A percentile compares a stretch with the other conserved stretches of the same genome.
Conservation (phyloP, 495 filamentous ascomycete species). For the Staphylotrichum longicolle region DNA sequence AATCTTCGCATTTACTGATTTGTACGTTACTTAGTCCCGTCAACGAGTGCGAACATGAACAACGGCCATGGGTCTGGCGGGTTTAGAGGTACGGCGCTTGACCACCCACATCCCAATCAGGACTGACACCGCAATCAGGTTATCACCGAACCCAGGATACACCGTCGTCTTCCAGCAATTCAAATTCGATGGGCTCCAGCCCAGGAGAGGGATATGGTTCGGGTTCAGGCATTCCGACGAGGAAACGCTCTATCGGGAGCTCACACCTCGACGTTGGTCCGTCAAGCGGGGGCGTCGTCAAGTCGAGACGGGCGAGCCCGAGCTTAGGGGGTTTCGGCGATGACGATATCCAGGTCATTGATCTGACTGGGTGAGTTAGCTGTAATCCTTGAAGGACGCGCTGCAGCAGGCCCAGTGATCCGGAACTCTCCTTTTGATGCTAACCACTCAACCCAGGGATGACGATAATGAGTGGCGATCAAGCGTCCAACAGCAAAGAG, state of each 20-base stretch:
- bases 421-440: not conserved
- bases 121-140: not conserved
- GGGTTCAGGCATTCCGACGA: slow-evolving; percentile 12
- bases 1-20: not conserved
- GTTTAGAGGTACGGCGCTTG: slow-evolving; percentile 1
- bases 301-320: slow-evolving; percentile 36
- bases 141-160: not conserved
- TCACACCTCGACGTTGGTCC: slow-evolving; percentile 24
- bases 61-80: not conserved
- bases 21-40: not conserved
- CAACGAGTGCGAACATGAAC: not conserved
- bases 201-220: not conserved
- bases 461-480: slow-evolving; percentile 17
- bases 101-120: not conserved
- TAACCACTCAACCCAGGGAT: slow-evolving; percentile 20
- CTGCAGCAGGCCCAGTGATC: not conserved
- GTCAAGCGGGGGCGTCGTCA: slow-evolving; percentile 20
- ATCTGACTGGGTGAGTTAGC: slow-evolving; percentile 34
- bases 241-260: slow-evolving; percentile 40
- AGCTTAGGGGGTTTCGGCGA: slow-evolving; percentile 14
- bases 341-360: slow-evolving; percentile 27
- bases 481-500: slow-evolving; percentile 10
- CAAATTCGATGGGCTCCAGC: slow-evolving; percentile 15
- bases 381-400: not conserved
- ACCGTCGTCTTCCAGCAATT: slow-evolving; percentile 17